Evolutionary conservation across 2,329 filamentous ascomycete species (phyloP).

Genomic region (Colletotrichum sp.): DNA sequence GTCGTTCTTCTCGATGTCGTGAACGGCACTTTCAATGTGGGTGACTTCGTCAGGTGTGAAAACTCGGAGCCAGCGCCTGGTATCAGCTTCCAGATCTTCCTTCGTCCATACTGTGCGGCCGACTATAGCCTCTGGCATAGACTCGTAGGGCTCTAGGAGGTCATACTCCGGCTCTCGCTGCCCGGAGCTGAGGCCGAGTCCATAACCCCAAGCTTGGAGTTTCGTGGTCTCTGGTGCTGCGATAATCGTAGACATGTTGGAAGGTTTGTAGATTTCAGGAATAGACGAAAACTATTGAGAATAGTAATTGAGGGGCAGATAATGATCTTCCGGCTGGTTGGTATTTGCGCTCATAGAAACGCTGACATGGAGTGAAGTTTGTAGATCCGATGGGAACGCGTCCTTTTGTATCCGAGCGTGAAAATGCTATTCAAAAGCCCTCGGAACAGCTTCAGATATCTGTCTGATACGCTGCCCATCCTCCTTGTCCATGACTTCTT

Average conservation of each 20-base stretch:
- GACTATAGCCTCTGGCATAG: not conserved
- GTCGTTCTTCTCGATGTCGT: not conserved
- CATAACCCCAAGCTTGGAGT: not conserved
- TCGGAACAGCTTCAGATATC: not conserved
- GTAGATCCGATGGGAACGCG: not conserved
- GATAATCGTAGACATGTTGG: not conserved
- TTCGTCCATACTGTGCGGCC: not conserved
- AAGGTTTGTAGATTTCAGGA: accelerated
- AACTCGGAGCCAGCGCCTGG: not conserved
- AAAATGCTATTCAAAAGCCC: not conserved
- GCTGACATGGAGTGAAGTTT: not conserved
- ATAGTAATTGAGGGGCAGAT: not conserved
- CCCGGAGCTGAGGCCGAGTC: not conserved
- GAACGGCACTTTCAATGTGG: not conserved
- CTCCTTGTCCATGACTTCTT: not conserved
- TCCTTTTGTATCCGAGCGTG: not conserved
- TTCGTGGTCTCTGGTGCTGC: not conserved
- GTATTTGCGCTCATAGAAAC: not conserved
- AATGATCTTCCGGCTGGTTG: not conserved
- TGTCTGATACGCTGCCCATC: not conserved
- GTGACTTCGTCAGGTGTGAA: not conserved
- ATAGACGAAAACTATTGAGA: not conserved
- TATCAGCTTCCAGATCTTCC: not conserved
- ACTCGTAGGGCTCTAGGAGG: not conserved
- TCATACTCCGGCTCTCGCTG: not conserved